These are phyloP conservation scores for Lathyrus aphaca DNA, from an alignment of 306 rosid species.

Conservation along the genomic window DNA sequence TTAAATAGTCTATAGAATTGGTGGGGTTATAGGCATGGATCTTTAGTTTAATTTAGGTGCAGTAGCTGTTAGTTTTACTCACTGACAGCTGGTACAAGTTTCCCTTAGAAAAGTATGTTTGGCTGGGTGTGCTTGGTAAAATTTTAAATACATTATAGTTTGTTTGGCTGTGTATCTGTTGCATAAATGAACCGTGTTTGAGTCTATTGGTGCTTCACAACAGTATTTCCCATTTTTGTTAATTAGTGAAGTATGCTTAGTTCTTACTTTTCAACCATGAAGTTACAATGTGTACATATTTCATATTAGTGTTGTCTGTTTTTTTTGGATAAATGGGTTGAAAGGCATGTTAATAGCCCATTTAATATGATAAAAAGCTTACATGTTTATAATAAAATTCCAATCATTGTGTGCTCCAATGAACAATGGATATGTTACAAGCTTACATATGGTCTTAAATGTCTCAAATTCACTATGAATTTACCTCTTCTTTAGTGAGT, in stretches of 20 bases:
- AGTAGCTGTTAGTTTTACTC: constrained; percentile 3
- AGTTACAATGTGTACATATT: not conserved
- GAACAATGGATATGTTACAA: not conserved
- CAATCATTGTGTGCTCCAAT: not conserved
- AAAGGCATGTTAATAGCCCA: not conserved
- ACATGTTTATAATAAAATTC: constrained; percentile 3
- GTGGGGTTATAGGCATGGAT: not conserved
- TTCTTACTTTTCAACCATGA: not conserved
- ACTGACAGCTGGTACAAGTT: not conserved
- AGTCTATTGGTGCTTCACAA: not conserved
- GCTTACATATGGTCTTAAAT: not conserved
- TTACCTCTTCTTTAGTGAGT: not conserved
- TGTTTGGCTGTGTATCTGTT: constrained; percentile 1
- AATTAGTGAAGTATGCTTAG: not conserved
- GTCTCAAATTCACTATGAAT: not conserved
- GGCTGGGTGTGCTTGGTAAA: constrained; percentile 3
- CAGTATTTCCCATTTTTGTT: not conserved
- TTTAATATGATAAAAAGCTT: not conserved
- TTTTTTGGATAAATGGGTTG: constrained; percentile 8
- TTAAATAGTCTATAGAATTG: not conserved
- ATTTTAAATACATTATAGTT: not conserved
- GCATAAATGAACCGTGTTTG: not conserved
- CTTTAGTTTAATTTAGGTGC: not conserved
- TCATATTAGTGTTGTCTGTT: not conserved
- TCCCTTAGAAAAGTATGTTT: not conserved